A percentile compares a stretch with the other conserved stretches of the same genome.
Conservation (phyloP, 2,329 filamentous ascomycete genomes). For the Fusarium drepaniforme region DNA sequence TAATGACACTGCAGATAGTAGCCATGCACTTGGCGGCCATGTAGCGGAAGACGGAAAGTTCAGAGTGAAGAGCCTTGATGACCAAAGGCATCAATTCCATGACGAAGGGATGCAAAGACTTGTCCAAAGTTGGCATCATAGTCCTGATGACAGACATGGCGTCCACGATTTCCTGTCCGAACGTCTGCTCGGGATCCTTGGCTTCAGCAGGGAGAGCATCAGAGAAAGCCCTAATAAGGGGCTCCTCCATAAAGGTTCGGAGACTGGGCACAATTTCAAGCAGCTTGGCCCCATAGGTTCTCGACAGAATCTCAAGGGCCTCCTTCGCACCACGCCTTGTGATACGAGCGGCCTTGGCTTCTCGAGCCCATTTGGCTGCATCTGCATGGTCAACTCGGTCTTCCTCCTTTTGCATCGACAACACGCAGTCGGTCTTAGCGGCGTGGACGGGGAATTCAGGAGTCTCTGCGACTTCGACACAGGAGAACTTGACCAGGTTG, state of each 20-base stretch:
- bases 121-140: constrained; percentile 88
- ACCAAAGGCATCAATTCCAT: constrained; percentile 87
- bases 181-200: constrained; percentile 76
- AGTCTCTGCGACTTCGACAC: constrained; percentile 96
- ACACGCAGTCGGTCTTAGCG: constrained; percentile 80
- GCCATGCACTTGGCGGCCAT: constrained; percentile 98
- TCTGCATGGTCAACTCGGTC: constrained; percentile 94
- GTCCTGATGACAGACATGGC: constrained; percentile 93
- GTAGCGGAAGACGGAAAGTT: constrained; percentile 92
- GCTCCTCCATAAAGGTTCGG: constrained; percentile 82
- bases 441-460: constrained; percentile 93
- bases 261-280: constrained; percentile 89
- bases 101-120: constrained; percentile 81
- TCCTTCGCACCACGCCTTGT: constrained; percentile 95
- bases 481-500: constrained; percentile 97
- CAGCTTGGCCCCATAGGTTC: constrained; percentile 81
- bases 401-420: constrained; percentile 97
- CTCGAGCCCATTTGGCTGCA: constrained; percentile 88
- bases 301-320: constrained; percentile 87
- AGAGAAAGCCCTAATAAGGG: constrained; percentile 80
- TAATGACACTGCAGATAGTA: constrained; percentile 96
- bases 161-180: constrained; percentile 94
- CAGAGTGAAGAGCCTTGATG: constrained; percentile 87
- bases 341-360: constrained; percentile 89
- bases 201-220: constrained; percentile 79